A percentile compares a stretch with the other conserved stretches of the same genome.
Evolutionary conservation across 495 filamentous ascomycete species (phyloP).

Genomic region (Penicillium tannophilum): DNA sequence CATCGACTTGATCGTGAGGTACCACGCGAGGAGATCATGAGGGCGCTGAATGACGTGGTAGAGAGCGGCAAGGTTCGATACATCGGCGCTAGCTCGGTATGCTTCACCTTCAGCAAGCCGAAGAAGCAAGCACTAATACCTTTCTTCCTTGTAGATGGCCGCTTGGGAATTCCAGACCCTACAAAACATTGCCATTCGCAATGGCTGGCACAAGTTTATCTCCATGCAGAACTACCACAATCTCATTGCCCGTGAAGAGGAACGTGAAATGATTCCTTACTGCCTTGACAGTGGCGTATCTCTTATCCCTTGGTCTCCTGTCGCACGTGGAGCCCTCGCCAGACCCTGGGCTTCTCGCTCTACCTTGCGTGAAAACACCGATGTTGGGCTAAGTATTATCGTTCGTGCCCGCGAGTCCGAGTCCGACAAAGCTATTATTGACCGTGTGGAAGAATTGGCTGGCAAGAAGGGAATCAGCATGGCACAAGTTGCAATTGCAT

Average conservation of each 20-base stretch:
- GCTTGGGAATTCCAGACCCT: constrained; percentile 51
- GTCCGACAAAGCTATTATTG: constrained; percentile 47
- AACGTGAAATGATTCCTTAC: constrained; percentile 57
- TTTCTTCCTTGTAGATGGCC: constrained; percentile 30
- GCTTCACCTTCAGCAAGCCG: background rate
- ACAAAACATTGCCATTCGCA: constrained; percentile 46
- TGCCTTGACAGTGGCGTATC: constrained; percentile 65
- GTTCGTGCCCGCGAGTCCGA: constrained; percentile 28
- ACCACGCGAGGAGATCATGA: constrained; percentile 72
- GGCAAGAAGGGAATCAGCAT: constrained; percentile 57
- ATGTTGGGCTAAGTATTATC: constrained; percentile 25
- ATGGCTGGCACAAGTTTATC: constrained; percentile 53
- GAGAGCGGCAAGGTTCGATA: constrained; percentile 62
- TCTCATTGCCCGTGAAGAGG: constrained; percentile 54
- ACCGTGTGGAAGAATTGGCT: constrained; percentile 59
- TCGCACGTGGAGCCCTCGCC: constrained; percentile 13
- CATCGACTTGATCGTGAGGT: constrained; percentile 59
- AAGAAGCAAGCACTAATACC: constrained; percentile 11
- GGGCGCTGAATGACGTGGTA: constrained; percentile 69
- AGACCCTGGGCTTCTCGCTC: constrained; percentile 10
- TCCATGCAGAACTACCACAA: constrained; percentile 55
- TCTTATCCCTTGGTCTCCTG: constrained; percentile 16
- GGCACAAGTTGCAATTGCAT: constrained; percentile 59
- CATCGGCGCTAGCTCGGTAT: constrained; percentile 32
- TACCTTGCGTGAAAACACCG: constrained; percentile 19